phyloP scores from a whole-genome alignment of 768 basidiomycete species.

The Termitomyces heimii region DNA sequence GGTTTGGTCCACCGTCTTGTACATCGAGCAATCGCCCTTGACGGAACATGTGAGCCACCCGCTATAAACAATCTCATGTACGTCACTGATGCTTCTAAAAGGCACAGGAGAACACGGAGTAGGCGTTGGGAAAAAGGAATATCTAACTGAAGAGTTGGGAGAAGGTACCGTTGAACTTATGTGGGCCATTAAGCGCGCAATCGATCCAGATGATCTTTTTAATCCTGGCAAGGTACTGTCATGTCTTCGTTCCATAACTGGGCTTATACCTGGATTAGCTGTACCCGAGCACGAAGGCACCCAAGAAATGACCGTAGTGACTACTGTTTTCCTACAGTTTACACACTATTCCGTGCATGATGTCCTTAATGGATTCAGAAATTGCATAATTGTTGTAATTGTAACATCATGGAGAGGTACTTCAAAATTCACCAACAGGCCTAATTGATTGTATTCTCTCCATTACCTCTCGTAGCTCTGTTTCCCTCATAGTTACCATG shows the following conservation, averaged over 20 bases:
- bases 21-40: slow-evolving; percentile 63
- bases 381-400: not conserved
- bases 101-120: slow-evolving; percentile 88
- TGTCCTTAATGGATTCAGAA: not conserved
- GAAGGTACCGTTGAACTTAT: slow-evolving; percentile 77
- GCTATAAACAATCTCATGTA: not conserved
- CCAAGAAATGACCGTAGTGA: not conserved
- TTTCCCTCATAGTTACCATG: slow-evolving; percentile 65
- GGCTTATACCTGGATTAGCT: slow-evolving; percentile 15
- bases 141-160: slow-evolving; percentile 80
- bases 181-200: slow-evolving; percentile 73
- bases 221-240: slow-evolving; percentile 73
- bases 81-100: slow-evolving; percentile 21
- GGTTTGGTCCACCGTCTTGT: slow-evolving; percentile 67
- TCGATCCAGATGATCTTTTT: slow-evolving; percentile 78
- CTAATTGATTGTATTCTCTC: slow-evolving; percentile 52
- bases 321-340: not conserved
- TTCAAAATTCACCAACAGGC: slow-evolving; percentile 28
- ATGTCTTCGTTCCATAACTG: not conserved
- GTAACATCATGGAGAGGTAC: slow-evolving; percentile 5
- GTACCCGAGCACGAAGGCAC: slow-evolving; percentile 20
- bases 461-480: slow-evolving; percentile 72
- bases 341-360: not conserved
- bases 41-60: slow-evolving; percentile 69
- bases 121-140: slow-evolving; percentile 82